A percentile compares a stretch with the other conserved stretches of the same genome.
These are phyloP conservation scores for Scutellaria baicalensis DNA, from an alignment of 257 asterid genomes.

Conservation along the genomic window DNA sequence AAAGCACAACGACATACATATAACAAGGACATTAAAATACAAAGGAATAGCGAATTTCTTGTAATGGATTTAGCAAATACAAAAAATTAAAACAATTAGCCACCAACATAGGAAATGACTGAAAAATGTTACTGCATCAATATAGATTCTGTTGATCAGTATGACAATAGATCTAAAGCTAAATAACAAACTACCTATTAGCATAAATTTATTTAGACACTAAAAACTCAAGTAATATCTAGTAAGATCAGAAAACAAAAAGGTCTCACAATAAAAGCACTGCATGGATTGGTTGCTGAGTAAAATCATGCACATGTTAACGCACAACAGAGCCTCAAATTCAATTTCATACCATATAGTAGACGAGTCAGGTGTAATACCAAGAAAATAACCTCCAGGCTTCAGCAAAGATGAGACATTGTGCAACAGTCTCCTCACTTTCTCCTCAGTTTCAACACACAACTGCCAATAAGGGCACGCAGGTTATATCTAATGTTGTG, in stretches of 20 bases:
- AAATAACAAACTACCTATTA: neutral
- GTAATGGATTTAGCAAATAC: neutral
- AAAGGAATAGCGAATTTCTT: no score
- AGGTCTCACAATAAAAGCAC: neutral
- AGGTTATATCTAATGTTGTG: constrained; percentile 4
- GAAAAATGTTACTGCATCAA: neutral
- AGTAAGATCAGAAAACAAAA: neutral
- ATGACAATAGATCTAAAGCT: neutral
- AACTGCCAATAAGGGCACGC: constrained; percentile 35
- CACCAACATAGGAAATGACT: neutral
- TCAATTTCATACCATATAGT: constrained; percentile 75
- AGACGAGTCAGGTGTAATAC: constrained; percentile 96
- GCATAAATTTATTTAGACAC: neutral
- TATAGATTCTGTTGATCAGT: neutral
- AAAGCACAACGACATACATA: neutral
- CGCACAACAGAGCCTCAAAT: constrained; percentile 4
- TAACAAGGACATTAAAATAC: neutral
- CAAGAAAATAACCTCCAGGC: constrained; percentile 97
- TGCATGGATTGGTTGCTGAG: neutral
- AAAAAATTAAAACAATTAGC: neutral
- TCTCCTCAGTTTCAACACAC: constrained; percentile 88
- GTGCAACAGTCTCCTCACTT: constrained; percentile 61
- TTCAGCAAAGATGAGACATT: constrained; percentile 84
- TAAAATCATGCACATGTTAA: neutral
- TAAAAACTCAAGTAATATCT: neutral